A percentile compares a stretch with the other conserved stretches of the same genome.
Evolutionary conservation across 2,329 filamentous ascomycete genomes (phyloP).

Genomic region (Pseudogymnoascus sp.): DNA sequence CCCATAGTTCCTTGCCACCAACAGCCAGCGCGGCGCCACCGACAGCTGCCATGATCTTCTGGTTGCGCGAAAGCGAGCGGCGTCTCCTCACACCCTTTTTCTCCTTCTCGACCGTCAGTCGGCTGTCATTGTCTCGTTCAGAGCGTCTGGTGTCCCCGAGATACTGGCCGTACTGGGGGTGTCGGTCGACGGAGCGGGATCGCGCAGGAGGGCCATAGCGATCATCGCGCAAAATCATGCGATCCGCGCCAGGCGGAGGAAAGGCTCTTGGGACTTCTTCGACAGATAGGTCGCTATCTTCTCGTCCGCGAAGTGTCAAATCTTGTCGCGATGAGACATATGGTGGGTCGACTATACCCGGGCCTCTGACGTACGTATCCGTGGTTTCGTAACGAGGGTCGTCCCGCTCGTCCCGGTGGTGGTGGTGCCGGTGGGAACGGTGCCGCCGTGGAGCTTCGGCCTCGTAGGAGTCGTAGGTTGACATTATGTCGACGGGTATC

Average conservation of each 20-base stretch:
- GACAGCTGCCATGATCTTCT: conserved; percentile 59
- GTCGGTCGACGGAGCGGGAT: conserved; percentile 54
- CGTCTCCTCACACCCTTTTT: conserved; percentile 42
- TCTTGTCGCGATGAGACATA: conserved; percentile 37
- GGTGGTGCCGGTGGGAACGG: conserved; percentile 16
- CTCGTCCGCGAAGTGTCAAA: conserved; percentile 50
- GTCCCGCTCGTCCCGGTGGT: conserved; percentile 34
- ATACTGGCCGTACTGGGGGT: conserved; percentile 53
- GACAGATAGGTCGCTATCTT: conserved; percentile 66
- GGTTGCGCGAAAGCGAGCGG: conserved; percentile 50
- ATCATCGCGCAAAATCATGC: conserved; percentile 22
- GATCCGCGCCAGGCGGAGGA: conserved; percentile 50
- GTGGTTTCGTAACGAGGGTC: conserved; percentile 45
- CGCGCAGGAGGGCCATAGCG: conserved; percentile 40
- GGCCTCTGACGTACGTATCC: conserved; percentile 26
- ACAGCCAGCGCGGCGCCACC: conserved; percentile 56
- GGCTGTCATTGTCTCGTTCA: conserved; percentile 36
- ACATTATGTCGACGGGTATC: conserved; percentile 17
- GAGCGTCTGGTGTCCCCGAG: conserved; percentile 41
- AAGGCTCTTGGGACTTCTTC: conserved; percentile 83
- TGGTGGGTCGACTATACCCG: conserved; percentile 20
- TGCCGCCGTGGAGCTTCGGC: conserved; percentile 22
- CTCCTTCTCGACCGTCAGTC: conserved; percentile 50
- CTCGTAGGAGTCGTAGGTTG: conserved; percentile 23
- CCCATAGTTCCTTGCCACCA: conserved; percentile 57